phyloP scores from a whole-genome alignment of 768 basidiomycete species.

The Amanita thiersii region DNA sequence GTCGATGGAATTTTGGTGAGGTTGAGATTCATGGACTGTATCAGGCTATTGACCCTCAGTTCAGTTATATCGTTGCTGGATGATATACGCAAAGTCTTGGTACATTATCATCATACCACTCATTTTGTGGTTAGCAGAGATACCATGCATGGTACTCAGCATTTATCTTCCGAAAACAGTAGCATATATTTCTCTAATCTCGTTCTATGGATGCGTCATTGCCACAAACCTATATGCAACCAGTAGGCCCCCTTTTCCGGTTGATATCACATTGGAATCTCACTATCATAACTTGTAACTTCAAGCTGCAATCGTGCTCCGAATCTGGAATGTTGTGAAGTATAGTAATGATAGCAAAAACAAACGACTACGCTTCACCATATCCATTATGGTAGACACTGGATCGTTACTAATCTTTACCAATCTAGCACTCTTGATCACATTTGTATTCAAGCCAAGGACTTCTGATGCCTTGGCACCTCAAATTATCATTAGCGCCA shows the following conservation, averaged over 20 bases:
- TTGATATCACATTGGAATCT: background rate
- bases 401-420: constrained; percentile 3
- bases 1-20: constrained; percentile 1
- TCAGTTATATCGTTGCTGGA: constrained; percentile 6
- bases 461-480: background rate
- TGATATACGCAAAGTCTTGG: background rate
- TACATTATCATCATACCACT: background rate
- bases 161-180: no score
- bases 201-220: background rate
- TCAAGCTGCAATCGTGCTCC: constrained; percentile 1
- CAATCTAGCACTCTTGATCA: background rate
- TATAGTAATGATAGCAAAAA: background rate
- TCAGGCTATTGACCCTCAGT: background rate
- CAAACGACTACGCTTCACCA: background rate
- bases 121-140: background rate
- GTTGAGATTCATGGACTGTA: background rate
- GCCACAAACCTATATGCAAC: constrained; percentile 5
- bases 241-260: background rate
- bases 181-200: no score
- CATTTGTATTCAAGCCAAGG: background rate
- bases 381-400: background rate
- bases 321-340: constrained; percentile 3
- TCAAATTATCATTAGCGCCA: background rate
- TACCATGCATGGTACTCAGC: background rate
- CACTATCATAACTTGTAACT: no score